phyloP scores from a whole-genome alignment of 139 green algal species.

The Limnomonas spitsbergensis region DNA sequence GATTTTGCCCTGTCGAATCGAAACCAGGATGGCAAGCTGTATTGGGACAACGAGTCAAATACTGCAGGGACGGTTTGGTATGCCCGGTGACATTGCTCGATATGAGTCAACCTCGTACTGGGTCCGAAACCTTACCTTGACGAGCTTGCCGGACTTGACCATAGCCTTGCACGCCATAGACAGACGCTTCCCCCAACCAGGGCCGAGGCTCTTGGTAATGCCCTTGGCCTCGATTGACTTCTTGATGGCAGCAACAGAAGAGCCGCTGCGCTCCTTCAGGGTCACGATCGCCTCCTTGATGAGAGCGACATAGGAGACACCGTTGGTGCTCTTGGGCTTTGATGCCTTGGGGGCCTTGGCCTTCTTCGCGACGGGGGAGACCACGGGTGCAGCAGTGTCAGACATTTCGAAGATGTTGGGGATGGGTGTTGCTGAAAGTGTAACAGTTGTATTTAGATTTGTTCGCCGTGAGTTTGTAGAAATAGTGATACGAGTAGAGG shows the following conservation, averaged over 20 bases:
- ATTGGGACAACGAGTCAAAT: not conserved
- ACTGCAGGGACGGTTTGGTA: not conserved
- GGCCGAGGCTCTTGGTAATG: not conserved
- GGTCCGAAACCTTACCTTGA: conserved; percentile 3
- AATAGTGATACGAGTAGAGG: too few species aligned
- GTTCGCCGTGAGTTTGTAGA: too few species aligned
- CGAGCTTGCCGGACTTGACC: conserved; percentile 13
- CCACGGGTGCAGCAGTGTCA: conserved; percentile 4
- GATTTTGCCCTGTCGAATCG: not conserved
- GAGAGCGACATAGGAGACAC: conserved; percentile 46
- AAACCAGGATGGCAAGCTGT: not conserved
- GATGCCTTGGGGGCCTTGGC: conserved; percentile 10
- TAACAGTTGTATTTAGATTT: too few species aligned
- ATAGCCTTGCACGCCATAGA: not conserved
- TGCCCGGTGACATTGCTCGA: not conserved
- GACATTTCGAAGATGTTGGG: conserved; percentile 26
- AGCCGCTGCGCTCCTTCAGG: conserved; percentile 53
- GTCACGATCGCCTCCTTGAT: conserved; percentile 51
- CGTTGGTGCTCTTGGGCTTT: conserved; percentile 17
- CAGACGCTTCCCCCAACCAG: not conserved
- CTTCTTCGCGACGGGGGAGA: not conserved
- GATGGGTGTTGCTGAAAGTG: not conserved
- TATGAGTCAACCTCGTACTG: too few species aligned
- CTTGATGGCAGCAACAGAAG: conserved; percentile 33
- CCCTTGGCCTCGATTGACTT: conserved; percentile 35